Base-by-base conservation (phyloP, 495 filamentous ascomycete species). In the Xylaria acuta region DNA sequence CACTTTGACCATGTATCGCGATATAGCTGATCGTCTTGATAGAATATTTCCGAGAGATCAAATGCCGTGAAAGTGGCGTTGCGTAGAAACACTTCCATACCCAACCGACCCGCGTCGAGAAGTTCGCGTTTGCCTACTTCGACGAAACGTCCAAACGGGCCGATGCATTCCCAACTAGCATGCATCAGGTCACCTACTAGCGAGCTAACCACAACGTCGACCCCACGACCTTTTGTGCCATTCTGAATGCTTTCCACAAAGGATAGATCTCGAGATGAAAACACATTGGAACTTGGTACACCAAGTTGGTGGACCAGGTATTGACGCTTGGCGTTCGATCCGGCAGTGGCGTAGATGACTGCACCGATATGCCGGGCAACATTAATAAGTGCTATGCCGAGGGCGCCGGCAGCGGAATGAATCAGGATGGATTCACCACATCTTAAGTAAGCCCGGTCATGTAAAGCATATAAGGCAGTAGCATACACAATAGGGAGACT, bases 131-230 rank as follows among this genome's bases (percentile, higher is more conserved):
- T 86, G 9, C 85, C 86, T 30, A 89, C 79, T 53, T 90, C 89
- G 36, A 90, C 76, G 69, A 89, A 85, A 0, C 78, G 80, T 11
- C 87, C 87, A 71, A 85, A 87, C 0, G 79, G 76, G 9, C 75
- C 87, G 45, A 88, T 65, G 63, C 83, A 86, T 12, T 82, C 74
- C 76, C 83, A 87, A 2, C 80, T 80, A 5, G 80, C 82, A 47
- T 82, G 85, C 38, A 89, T 76, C 18, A 84, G 75, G 43, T 86
- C 85, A 0, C 88, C 88, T 12, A 84, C 78, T 0, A 89, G 82
- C 3, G 84, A 88, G 75, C 89, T 89, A 16, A 90, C 76, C 0
- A 86, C 84, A 7, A 88, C 78, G 66, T 89, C 87, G 4, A 88
- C 86, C 14, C 88, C 87, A 9, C 74, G 66, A 0, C 79, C 80